Evolutionary conservation across 768 basidiomycete species (phyloP).

Genomic region (Suillus bovinus): DNA sequence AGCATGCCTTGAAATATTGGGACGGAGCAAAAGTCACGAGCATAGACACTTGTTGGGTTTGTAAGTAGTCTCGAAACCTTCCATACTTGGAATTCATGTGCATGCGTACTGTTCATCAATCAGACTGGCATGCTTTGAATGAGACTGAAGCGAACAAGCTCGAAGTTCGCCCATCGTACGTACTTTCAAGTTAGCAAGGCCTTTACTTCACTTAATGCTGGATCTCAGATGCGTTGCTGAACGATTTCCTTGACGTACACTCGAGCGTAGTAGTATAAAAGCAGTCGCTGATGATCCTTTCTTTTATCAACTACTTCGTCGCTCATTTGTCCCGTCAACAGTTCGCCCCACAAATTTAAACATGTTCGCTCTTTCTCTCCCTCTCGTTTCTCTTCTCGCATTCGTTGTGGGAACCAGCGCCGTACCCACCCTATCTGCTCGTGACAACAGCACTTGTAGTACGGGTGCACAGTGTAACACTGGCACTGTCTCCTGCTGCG

Average conservation of each 20-base stretch:
- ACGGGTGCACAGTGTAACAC: constrained; percentile 27
- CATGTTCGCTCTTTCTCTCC: neutral
- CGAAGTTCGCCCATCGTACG: too few species aligned
- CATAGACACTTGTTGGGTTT: neutral
- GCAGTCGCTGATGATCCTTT: too few species aligned
- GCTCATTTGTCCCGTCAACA: neutral
- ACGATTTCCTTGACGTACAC: neutral
- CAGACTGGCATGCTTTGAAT: too few species aligned
- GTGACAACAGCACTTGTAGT: constrained; percentile 2
- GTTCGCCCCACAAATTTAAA: neutral
- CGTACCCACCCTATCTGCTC: constrained; percentile 5
- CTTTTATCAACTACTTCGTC: neutral
- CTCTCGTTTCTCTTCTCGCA: constrained; percentile 7
- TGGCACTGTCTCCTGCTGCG: constrained; percentile 32
- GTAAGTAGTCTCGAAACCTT: neutral
- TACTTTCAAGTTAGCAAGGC: too few species aligned
- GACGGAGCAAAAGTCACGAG: too few species aligned
- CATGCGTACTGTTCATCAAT: too few species aligned
- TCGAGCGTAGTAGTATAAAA: neutral
- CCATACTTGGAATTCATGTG: neutral
- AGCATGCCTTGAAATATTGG: too few species aligned
- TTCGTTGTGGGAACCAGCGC: constrained; percentile 4
- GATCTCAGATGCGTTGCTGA: too few species aligned
- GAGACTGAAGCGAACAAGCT: too few species aligned
- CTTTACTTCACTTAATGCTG: too few species aligned